A percentile compares a stretch with the other conserved stretches of the same genome.
Conservation (phyloP, 768 basidiomycete genomes). For the Vararia minispora region DNA sequence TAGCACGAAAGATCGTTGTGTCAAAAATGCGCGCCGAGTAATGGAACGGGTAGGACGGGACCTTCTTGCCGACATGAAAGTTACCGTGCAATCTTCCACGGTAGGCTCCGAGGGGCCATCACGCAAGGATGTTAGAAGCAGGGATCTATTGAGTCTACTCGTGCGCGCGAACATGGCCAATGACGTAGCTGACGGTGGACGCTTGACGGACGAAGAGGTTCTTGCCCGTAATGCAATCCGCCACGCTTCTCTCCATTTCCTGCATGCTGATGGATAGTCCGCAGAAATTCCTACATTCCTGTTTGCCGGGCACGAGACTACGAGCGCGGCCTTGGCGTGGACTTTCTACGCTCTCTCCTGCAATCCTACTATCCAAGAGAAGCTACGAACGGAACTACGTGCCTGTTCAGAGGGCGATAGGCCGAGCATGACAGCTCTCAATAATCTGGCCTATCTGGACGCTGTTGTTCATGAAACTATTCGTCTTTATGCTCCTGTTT, state of each 20-base stretch:
- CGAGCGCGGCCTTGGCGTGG: slow-evolving; percentile 23
- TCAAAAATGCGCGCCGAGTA: slow-evolving; percentile 23
- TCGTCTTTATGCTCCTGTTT: slow-evolving; percentile 18
- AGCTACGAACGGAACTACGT: slow-evolving; percentile 23
- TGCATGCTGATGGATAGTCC: background rate
- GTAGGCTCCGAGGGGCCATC: slow-evolving; percentile 1
- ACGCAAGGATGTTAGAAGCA: slow-evolving; percentile 12
- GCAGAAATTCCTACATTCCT: slow-evolving; percentile 23
- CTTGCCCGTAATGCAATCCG: slow-evolving; percentile 20
- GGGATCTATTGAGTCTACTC: slow-evolving; percentile 20
- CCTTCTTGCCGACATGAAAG: slow-evolving; percentile 42
- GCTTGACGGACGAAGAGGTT: slow-evolving; percentile 21
- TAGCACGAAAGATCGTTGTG: slow-evolving; percentile 10
- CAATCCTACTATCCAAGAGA: slow-evolving; percentile 21
- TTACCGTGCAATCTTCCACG: slow-evolving; percentile 15
- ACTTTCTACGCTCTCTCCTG: slow-evolving; percentile 21
- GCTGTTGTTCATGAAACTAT: slow-evolving; percentile 22
- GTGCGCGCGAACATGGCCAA: slow-evolving; percentile 22
- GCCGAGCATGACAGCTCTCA: slow-evolving; percentile 20
- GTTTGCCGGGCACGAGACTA: slow-evolving; percentile 20
- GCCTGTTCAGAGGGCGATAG: slow-evolving; percentile 20
- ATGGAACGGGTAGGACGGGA: slow-evolving; percentile 41
- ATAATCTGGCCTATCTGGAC: slow-evolving; percentile 23
- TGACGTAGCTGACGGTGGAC: slow-evolving; percentile 16
- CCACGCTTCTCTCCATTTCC: background rate